Evolutionary conservation across 495 filamentous ascomycete species (phyloP).

Genomic region (Aspergillus homomorphus): DNA sequence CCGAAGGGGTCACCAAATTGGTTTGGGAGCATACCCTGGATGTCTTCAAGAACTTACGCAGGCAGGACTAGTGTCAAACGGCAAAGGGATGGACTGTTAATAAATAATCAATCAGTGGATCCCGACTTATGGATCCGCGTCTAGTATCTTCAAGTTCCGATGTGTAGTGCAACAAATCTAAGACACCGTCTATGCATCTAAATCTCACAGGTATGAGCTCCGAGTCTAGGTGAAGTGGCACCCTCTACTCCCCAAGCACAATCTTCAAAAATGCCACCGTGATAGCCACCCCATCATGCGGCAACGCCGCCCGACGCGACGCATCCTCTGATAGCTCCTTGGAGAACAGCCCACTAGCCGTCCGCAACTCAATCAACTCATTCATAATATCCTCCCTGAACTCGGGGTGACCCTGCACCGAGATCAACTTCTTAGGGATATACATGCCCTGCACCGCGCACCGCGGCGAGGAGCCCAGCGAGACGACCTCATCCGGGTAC

Average conservation of each 20-base stretch:
- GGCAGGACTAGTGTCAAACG: no score
- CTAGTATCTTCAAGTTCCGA: no score
- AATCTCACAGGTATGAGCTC: neutral
- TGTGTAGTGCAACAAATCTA: neutral
- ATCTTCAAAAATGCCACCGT: constrained; percentile 71
- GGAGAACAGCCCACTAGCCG: constrained; percentile 61
- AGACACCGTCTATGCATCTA: neutral
- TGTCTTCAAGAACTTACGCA: neutral
- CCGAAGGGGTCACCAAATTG: neutral
- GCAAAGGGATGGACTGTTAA: no score
- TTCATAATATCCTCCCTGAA: constrained; percentile 72
- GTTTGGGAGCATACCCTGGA: constrained; percentile 11
- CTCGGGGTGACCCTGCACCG: constrained; percentile 91
- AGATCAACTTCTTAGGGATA: constrained; percentile 59
- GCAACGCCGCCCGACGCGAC: constrained; percentile 58
- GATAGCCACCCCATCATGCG: constrained; percentile 74
- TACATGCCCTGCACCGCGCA: constrained; percentile 86
- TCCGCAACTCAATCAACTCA: constrained; percentile 62
- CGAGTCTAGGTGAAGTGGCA: neutral
- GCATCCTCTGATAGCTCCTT: constrained; percentile 62
- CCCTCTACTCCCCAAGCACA: constrained; percentile 38
- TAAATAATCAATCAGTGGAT: no score
- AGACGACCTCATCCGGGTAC: constrained; percentile 58
- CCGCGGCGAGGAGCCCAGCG: constrained; percentile 60
- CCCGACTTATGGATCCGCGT: no score